Percentiles rank a stretch among this genome's conserved stretches.
These are phyloP conservation scores for Rhizomucor miehei DNA, from an alignment of 371 early-diverging fungal genomes.

Conservation along the genomic window DNA sequence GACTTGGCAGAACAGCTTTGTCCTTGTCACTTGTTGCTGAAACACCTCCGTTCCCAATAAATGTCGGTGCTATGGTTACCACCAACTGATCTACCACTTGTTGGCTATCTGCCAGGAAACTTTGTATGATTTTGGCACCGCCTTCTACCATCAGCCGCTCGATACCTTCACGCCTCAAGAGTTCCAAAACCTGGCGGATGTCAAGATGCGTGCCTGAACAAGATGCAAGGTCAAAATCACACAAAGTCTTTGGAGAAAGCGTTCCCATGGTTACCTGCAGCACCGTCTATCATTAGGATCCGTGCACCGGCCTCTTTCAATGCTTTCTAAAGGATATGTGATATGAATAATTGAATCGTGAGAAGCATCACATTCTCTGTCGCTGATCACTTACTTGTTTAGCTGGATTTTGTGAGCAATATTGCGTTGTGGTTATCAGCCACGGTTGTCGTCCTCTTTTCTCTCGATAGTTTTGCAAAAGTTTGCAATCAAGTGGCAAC, in stretches of 20 bases:
- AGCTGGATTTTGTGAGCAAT: slow-evolving; percentile 2
- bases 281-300: slow-evolving; percentile 25
- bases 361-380: slow-evolving; percentile 7
- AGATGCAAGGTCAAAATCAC: no score
- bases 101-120: slow-evolving; percentile 48
- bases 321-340: slow-evolving; percentile 12
- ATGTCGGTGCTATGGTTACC: slow-evolving; percentile 78
- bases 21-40: slow-evolving; percentile 5
- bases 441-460: slow-evolving; percentile 28
- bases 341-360: no score
- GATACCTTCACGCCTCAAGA: slow-evolving; percentile 33
- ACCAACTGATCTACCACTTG: slow-evolving; percentile 56
- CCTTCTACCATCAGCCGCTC: slow-evolving; percentile 90
- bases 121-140: slow-evolving; percentile 76
- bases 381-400: neutral
- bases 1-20: neutral
- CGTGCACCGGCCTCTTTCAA: slow-evolving; percentile 49
- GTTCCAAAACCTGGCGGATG: slow-evolving; percentile 16
- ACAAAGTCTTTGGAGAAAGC: neutral
- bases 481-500: slow-evolving; percentile 23
- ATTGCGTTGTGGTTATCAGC: slow-evolving; percentile 18
- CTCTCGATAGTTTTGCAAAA: slow-evolving; percentile 26
- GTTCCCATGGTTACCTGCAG: neutral
- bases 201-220: slow-evolving; percentile 5
- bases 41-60: slow-evolving; percentile 64